phyloP scores from a whole-genome alignment of 805 yeast genomes.

The Cyberlindnera lachancei region DNA sequence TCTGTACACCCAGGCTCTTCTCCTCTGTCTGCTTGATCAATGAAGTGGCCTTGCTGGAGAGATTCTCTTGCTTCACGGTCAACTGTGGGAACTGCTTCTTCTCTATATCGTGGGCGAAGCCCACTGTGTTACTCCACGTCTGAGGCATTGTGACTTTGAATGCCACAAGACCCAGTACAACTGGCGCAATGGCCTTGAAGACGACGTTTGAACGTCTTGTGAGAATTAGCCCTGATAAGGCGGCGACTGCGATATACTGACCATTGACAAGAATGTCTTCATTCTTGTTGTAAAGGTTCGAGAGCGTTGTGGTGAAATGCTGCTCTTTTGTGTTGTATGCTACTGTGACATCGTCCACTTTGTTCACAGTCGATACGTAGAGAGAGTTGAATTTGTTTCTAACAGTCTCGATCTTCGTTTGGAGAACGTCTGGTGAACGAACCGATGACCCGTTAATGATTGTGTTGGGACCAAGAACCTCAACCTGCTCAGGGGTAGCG shows the following conservation, averaged over 20 bases:
- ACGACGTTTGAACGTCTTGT: conserved; percentile 60
- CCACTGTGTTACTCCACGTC: conserved; percentile 56
- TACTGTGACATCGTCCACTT: conserved; percentile 40
- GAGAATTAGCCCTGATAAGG: conserved; percentile 63
- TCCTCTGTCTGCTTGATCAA: conserved; percentile 36
- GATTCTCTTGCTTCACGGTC: conserved; percentile 51
- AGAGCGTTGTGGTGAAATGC: conserved; percentile 51
- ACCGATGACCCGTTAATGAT: conserved; percentile 50
- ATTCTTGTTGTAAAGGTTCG: conserved; percentile 51
- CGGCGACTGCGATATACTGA: conserved; percentile 60
- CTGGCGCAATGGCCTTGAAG: conserved; percentile 49
- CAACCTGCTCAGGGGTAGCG: conserved; percentile 34
- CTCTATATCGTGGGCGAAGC: conserved; percentile 55
- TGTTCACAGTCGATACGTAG: conserved; percentile 24
- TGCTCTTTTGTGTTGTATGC: conserved; percentile 54
- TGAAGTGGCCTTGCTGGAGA: conserved; percentile 38
- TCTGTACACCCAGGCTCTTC: conserved; percentile 16
- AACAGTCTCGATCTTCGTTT: conserved; percentile 37
- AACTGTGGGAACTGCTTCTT: conserved; percentile 51
- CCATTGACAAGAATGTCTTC: conserved; percentile 71
- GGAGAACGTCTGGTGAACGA: conserved; percentile 43
- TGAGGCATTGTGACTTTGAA: conserved; percentile 66
- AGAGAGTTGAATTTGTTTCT: conserved; percentile 32
- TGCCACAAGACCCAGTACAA: conserved; percentile 52
- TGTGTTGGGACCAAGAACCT: conserved; percentile 38